Evolutionary conservation across 2,329 filamentous ascomycete genomes (phyloP), one percentile per base, ranked within the genome.

Genomic region (Ophiocordyceps camponoti-leonardi): DNA sequence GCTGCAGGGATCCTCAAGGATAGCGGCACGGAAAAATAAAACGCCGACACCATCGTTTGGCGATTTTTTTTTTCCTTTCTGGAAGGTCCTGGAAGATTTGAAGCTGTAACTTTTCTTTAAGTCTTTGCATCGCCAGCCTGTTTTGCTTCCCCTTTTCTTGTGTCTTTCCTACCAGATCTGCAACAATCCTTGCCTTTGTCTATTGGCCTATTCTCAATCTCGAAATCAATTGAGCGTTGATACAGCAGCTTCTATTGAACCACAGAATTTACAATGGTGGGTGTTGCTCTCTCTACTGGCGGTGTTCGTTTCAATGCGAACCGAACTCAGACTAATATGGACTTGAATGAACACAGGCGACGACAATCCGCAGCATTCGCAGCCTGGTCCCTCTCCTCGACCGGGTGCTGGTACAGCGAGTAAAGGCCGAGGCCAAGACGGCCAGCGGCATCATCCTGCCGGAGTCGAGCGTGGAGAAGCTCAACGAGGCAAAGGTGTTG

Each of bases 371-470:
- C 67, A 93, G 84, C 65, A 88, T 98, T 79, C 92, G 90, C 71
- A 81, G 81, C 60, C 88, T 98, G 58, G 84, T 82, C 49, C 92
- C 92, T 51, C 88, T 98, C 56, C 81, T 98, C 68, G 92, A 98
- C 79, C 90, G 92, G 59, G 87, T 98, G 57, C 83, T 98, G 53
- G 86, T 98, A 56, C 92, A 98, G 80, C 86, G 92, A 68, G 71
- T 95, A 71, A 96, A 96, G 75, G 85, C 90, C 60, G 90, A 96
- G 71, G 68, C 87, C 63, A 95, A 95, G 77, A 98, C 92, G 44
- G 87, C 92, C 57, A 81, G 81, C 60, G 92, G 92, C 60, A 94
- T 98, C 75, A 95, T 93, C 76, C 84, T 98, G 53, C 92, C 92
- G 56, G 92, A 98, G 73, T 88, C 82, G 50, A 85, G 83, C 60